A percentile compares a stretch with the other conserved stretches of the same genome.
phyloP scores from a whole-genome alignment of 164 flowering plant genomes.

The Macadamia integrifolia region DNA sequence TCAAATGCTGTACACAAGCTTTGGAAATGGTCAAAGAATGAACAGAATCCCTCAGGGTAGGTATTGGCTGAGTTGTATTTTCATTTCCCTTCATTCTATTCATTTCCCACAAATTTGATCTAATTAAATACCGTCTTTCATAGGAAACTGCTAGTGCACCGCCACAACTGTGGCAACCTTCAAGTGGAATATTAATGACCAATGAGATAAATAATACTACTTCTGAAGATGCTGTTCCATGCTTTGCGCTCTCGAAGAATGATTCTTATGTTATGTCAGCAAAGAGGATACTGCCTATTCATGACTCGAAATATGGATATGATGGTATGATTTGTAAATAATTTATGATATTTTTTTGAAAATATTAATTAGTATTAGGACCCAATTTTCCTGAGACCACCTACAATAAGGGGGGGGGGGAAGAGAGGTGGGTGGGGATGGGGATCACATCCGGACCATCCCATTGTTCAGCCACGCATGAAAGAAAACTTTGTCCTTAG shows the following conservation, averaged over 20 bases:
- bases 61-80: conserved; percentile 5
- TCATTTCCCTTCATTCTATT: not conserved
- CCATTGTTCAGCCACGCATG: no score
- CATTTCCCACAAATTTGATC: not conserved
- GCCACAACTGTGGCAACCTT: conserved; percentile 74
- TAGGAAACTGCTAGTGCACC: conserved; percentile 60
- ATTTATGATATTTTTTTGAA: no score
- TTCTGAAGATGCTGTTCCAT: conserved; percentile 76
- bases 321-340: conserved; percentile 46
- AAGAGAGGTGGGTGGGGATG: no score
- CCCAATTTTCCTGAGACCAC: no score
- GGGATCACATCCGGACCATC: no score
- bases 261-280: conserved; percentile 92
- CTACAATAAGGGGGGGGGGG: no score
- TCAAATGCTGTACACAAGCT: conserved; percentile 91
- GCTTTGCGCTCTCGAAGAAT: conserved; percentile 94
- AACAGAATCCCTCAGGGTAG: conserved; percentile 44
- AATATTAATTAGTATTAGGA: no score
- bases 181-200: conserved; percentile 78
- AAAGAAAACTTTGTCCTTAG: no score
- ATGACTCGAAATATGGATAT: conserved; percentile 51
- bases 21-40: conserved; percentile 89
- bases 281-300: conserved; percentile 34
- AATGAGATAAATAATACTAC: conserved; percentile 69
- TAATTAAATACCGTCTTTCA: conserved; percentile 3